A percentile compares a stretch with the other conserved stretches of the same genome.
Evolutionary conservation across 305 asterid genomes (phyloP).

Genomic region (Fraxinus xanthoxyloides): DNA sequence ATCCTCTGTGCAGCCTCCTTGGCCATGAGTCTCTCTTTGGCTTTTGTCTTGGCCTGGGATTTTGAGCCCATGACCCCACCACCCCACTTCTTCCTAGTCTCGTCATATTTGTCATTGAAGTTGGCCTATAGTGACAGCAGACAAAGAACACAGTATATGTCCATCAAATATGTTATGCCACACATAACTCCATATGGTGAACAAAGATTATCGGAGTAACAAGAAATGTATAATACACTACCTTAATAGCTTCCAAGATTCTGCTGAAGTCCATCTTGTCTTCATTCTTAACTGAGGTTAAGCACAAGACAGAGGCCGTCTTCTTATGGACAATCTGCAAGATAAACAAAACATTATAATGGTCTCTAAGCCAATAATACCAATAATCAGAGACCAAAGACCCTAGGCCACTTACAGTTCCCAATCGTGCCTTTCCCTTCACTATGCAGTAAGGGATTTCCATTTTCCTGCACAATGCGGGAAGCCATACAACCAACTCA

Average conservation of each 20-base stretch:
- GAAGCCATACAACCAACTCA: conserved; percentile 92
- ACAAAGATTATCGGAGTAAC: not conserved
- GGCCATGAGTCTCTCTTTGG: no score
- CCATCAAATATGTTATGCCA: not conserved
- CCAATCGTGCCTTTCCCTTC: conserved; percentile 87
- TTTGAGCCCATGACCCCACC: no score
- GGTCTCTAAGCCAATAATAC: not conserved
- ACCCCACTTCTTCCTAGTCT: no score
- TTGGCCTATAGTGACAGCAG: no score
- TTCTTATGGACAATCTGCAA: conserved; percentile 82
- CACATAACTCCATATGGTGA: not conserved
- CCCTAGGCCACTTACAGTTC: conserved; percentile 48
- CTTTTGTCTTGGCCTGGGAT: no score
- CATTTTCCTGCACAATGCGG: conserved; percentile 86
- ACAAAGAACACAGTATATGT: not conserved
- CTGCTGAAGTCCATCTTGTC: conserved; percentile 85
- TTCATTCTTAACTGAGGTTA: conserved; percentile 87
- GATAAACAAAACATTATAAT: not conserved
- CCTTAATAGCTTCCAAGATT: conserved; percentile 66
- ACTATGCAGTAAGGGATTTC: conserved; percentile 93
- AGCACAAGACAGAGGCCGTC: conserved; percentile 76
- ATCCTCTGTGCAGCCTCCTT: no score
- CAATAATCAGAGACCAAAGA: not conserved
- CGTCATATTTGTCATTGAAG: no score
- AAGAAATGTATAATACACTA: not conserved